Evolutionary conservation across 2,329 filamentous ascomycete species (phyloP), one percentile per base, ranked within the genome.

Genomic region (Pseudopithomyces maydicus): DNA sequence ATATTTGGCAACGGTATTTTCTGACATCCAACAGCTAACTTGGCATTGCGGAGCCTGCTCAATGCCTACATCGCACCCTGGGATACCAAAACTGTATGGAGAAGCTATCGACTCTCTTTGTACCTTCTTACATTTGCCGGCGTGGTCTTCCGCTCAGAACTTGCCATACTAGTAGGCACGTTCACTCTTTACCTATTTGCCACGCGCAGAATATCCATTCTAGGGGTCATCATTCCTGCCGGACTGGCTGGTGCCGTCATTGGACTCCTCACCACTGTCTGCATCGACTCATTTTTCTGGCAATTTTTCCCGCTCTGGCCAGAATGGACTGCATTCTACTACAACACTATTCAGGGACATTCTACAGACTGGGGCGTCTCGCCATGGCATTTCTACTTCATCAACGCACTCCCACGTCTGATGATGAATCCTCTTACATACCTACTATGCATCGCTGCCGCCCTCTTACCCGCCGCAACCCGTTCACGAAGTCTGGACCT

Each of bases 251-350:
- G 91, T 22, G 84, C 88, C 15, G 36, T 83, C n/a, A 77, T 89
- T 43, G 89, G 90, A 1, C 82, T 98, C 1, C 62, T 80, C 12
- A 77, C 88, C 35, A 92, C 92, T 0, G 81, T 97, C 14, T 83
- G 87, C 1, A 76, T 97, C 33, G 95, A 99, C 81, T 94, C 91
- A 1, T 94, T 92, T 79, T 96, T 98, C 79, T 99, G 94, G 95
- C 92, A 94, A 70, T 76, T 78, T 7, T 85, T 84, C 1, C 79
- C 80, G 1, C 77, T 96, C 29, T 99, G 95, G 95, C 93, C 95
- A 0, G 95, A 99, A 75, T 86, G 96, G 58, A 86, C 85, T 65
- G 92, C 87, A 2, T 98, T 99, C 79, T 88, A 90, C 75, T 98
- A 90, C 82, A 99, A 99, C 75, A 92, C 92, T 54, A 78, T 98